These are phyloP conservation scores for Pleurotus sapidus DNA, from an alignment of 768 basidiomycete genomes.

Conservation along the genomic window DNA sequence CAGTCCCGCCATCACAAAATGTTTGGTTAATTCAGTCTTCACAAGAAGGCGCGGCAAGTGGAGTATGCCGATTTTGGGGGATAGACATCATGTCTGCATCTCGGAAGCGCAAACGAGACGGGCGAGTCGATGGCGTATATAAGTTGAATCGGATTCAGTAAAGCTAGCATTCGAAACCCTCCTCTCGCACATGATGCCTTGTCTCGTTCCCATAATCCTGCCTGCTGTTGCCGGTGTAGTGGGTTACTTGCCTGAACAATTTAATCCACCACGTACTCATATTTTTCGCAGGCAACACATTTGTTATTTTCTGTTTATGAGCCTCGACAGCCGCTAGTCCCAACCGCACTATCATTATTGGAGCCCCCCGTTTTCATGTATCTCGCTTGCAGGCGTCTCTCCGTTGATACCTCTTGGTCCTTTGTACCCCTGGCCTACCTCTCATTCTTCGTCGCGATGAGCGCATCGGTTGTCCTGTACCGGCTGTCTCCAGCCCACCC, in stretches of 20 bases:
- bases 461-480: constrained; percentile 23
- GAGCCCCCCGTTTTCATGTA: neutral
- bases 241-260: neutral
- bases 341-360: neutral
- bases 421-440: neutral
- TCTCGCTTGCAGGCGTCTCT: neutral
- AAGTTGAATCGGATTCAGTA: neutral
- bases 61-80: neutral
- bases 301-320: neutral
- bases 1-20: no score
- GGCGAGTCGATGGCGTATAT: neutral
- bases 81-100: neutral
- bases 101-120: neutral
- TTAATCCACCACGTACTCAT: neutral
- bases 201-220: neutral
- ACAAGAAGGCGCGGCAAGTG: constrained; percentile 3
- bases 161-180: neutral
- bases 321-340: neutral
- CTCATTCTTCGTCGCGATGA: constrained; percentile 12
- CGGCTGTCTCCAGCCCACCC: constrained; percentile 29
- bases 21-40: no score
- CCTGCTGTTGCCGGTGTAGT: neutral
- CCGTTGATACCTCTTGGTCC: neutral
- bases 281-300: neutral
- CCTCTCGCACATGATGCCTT: neutral